A percentile compares a stretch with the other conserved stretches of the same genome.
These are phyloP conservation scores for Tetrapisispora arboricola DNA, from an alignment of 805 yeast genomes.

Conservation along the genomic window DNA sequence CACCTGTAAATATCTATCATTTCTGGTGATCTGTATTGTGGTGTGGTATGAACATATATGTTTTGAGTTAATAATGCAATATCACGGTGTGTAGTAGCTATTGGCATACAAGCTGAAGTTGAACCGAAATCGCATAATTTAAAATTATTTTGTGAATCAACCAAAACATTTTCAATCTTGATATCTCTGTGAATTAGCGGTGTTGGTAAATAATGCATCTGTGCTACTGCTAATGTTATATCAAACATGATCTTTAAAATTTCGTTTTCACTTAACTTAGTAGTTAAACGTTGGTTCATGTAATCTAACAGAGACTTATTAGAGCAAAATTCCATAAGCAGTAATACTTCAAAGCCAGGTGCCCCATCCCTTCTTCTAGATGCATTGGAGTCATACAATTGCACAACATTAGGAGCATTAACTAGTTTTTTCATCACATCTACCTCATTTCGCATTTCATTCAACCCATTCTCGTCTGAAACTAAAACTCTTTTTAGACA, in stretches of 20 bases:
- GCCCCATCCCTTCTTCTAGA: conserved; percentile 35
- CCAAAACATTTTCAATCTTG: conserved; percentile 87
- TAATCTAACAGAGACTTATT: conserved; percentile 78
- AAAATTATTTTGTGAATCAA: conserved; percentile 57
- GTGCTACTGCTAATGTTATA: conserved; percentile 65
- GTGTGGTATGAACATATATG: conserved; percentile 83
- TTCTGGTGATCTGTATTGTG: conserved; percentile 92
- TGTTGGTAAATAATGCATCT: conserved; percentile 65
- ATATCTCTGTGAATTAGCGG: conserved; percentile 85
- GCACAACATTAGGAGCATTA: conserved; percentile 49
- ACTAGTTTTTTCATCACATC: conserved; percentile 63
- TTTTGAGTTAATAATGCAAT: conserved; percentile 74
- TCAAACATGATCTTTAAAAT: conserved; percentile 78
- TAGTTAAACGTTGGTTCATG: conserved; percentile 77
- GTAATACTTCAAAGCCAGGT: conserved; percentile 69
- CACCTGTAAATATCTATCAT: conserved; percentile 85
- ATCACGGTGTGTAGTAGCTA: conserved; percentile 64
- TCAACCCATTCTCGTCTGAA: conserved; percentile 57
- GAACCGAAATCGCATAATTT: conserved; percentile 94
- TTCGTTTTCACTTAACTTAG: conserved; percentile 67
- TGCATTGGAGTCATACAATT: conserved; percentile 69
- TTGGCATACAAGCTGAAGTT: conserved; percentile 41
- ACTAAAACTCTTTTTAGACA: conserved; percentile 70
- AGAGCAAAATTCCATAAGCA: conserved; percentile 89
- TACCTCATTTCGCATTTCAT: conserved; percentile 60